These are phyloP conservation scores for Podospora fimiseda DNA, from an alignment of 495 filamentous ascomycete species.

Conservation along the genomic window DNA sequence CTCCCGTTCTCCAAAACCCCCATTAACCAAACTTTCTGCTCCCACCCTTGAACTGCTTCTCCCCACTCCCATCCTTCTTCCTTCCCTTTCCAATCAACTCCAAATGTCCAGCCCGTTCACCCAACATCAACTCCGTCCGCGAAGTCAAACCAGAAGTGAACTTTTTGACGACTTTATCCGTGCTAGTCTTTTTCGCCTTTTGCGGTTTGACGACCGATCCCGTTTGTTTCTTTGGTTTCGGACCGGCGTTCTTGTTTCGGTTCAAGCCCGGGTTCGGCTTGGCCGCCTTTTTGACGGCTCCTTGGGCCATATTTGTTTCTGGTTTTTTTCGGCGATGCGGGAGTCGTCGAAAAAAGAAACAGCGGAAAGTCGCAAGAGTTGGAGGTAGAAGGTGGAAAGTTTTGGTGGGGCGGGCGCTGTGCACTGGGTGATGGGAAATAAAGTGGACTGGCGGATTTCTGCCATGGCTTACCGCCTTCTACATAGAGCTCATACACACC, in stretches of 20 bases:
- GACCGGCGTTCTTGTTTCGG: constrained; percentile 15
- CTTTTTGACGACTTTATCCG: constrained; percentile 39
- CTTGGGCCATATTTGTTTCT: constrained; percentile 38
- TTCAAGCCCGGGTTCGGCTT: constrained; percentile 23
- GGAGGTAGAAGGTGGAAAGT: not conserved
- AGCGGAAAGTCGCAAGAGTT: not conserved
- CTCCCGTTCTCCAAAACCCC: not conserved
- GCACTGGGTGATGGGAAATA: not conserved
- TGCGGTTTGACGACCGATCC: constrained; percentile 25
- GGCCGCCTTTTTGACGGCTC: constrained; percentile 33
- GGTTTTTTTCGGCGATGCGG: not conserved
- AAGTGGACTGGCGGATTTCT: not conserved
- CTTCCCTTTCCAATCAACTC: constrained; percentile 44
- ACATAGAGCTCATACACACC: not conserved
- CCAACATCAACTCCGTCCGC: constrained; percentile 42
- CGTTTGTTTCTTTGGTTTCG: constrained; percentile 19
- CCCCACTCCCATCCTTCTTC: constrained; percentile 28
- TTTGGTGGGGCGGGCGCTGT: not conserved
- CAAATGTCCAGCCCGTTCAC: constrained; percentile 41
- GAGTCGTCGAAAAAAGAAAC: too few species aligned
- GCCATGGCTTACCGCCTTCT: not conserved
- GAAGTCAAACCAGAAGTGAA: constrained; percentile 36
- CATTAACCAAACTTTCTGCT: constrained; percentile 46
- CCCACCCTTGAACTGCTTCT: constrained; percentile 34
- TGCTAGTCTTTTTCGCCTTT: constrained; percentile 31